phyloP scores from a whole-genome alignment of 345 rosid genomes.

The Dipteronia dyeriana region DNA sequence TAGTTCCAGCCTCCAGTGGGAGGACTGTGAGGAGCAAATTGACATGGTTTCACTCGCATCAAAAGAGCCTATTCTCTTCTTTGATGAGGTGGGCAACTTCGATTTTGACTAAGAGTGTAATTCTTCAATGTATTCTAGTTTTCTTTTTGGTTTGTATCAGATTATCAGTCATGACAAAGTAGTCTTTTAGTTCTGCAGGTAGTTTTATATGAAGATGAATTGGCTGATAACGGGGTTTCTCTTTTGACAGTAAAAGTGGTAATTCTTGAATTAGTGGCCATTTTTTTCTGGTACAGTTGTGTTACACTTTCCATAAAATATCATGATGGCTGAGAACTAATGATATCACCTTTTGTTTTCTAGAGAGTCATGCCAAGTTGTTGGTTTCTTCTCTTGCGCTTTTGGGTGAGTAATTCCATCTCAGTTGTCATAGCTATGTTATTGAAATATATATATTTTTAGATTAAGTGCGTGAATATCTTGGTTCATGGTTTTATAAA shows the following conservation, averaged over 20 bases:
- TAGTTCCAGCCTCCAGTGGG: constrained; percentile 57
- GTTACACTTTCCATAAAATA: not conserved
- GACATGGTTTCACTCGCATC: constrained; percentile 71
- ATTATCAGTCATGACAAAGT: constrained; percentile 14
- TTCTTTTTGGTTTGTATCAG: constrained; percentile 9
- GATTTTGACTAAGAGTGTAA: not conserved
- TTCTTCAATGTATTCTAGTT: not conserved
- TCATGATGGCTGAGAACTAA: constrained; percentile 17
- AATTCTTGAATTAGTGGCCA: constrained; percentile 28
- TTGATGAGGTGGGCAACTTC: constrained; percentile 69
- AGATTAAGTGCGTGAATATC: not conserved
- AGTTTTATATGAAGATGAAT: constrained; percentile 93
- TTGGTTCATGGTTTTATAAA: not conserved
- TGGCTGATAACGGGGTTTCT: constrained; percentile 92
- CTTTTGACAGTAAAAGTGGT: constrained; percentile 96
- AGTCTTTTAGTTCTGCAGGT: constrained; percentile 51
- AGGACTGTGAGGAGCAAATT: constrained; percentile 75
- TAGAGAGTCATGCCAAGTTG: constrained; percentile 97
- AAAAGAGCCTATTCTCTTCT: constrained; percentile 97
- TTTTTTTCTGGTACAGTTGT: constrained; percentile 5
- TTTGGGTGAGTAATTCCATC: constrained; percentile 74
- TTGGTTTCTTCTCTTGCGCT: constrained; percentile 96
- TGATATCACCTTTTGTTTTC: constrained; percentile 21
- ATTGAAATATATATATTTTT: not conserved
- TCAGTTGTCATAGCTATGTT: not conserved